Evolutionary conservation across 768 basidiomycete genomes (phyloP).

Genomic region (Dentipellis fragilis): DNA sequence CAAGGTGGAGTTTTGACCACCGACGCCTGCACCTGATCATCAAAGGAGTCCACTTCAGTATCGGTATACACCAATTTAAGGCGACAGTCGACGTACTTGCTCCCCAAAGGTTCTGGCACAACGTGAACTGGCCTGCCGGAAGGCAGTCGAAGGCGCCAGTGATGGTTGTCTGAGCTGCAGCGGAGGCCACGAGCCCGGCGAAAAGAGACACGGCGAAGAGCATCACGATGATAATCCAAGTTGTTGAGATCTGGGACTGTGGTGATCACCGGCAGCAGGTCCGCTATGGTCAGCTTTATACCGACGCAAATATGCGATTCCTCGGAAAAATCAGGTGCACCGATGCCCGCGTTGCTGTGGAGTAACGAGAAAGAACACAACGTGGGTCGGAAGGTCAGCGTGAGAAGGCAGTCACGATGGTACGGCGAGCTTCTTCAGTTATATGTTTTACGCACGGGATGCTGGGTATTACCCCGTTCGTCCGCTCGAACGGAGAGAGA

Average conservation of each 20-base stretch:
- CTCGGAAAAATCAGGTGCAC: background rate
- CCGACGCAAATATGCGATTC: background rate
- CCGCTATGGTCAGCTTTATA: background rate
- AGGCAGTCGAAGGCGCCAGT: constrained; percentile 34
- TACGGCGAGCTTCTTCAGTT: too few relatives aligned
- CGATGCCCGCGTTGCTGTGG: background rate
- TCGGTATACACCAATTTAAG: background rate
- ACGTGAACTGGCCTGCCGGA: constrained; percentile 35
- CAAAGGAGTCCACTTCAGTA: background rate
- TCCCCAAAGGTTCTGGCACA: constrained; percentile 55
- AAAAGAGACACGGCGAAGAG: background rate
- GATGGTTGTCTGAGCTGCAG: constrained; percentile 28
- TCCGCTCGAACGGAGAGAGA: too few relatives aligned
- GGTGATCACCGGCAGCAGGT: background rate
- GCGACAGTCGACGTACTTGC: constrained; percentile 19
- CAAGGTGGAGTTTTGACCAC: constrained; percentile 39
- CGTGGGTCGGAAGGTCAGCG: too few relatives aligned
- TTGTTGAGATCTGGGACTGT: background rate
- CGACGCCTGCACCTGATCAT: constrained; percentile 32
- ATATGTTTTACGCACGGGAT: too few relatives aligned
- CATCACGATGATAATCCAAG: background rate
- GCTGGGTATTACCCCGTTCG: too few relatives aligned
- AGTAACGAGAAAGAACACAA: background rate
- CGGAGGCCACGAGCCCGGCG: constrained; percentile 1
- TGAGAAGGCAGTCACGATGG: too few relatives aligned